Evolutionary conservation across 2,329 filamentous ascomycete species (phyloP).

Genomic region (Aspergillus ibericus): DNA sequence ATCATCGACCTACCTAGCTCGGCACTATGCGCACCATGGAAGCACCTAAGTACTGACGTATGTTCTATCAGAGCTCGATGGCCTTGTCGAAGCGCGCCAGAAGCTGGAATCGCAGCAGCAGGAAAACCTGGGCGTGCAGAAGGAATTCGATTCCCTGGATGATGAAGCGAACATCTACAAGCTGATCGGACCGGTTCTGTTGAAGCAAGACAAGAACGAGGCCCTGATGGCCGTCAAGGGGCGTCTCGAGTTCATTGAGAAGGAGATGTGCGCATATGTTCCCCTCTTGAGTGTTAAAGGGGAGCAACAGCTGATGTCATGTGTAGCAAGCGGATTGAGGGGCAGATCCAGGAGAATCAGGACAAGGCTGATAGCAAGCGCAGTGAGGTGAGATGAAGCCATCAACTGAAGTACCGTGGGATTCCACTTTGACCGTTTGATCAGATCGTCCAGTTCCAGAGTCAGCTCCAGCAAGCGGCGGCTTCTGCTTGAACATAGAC

Average conservation of each 20-base stretch:
- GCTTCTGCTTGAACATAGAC: conserved; percentile 31
- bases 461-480: conserved; percentile 37
- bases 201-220: conserved; percentile 93
- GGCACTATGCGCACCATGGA: neutral
- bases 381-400: conserved; percentile 55
- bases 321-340: conserved; percentile 64
- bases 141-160: conserved; percentile 79
- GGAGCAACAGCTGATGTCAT: conserved; percentile 7
- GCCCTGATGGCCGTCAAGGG: conserved; percentile 89
- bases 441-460: conserved; percentile 44
- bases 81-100: conserved; percentile 74
- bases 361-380: conserved; percentile 66
- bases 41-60: neutral
- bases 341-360: conserved; percentile 64
- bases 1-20: neutral
- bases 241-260: conserved; percentile 85
- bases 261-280: conserved; percentile 72
- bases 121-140: conserved; percentile 85
- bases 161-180: conserved; percentile 93
- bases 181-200: conserved; percentile 82
- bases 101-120: conserved; percentile 90
- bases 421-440: conserved; percentile 16
- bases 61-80: conserved; percentile 68
- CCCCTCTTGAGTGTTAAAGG: neutral
- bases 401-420: neutral